Conservation (phyloP, 2,329 filamentous ascomycete genomes). For the Lachnellula hyalina region DNA sequence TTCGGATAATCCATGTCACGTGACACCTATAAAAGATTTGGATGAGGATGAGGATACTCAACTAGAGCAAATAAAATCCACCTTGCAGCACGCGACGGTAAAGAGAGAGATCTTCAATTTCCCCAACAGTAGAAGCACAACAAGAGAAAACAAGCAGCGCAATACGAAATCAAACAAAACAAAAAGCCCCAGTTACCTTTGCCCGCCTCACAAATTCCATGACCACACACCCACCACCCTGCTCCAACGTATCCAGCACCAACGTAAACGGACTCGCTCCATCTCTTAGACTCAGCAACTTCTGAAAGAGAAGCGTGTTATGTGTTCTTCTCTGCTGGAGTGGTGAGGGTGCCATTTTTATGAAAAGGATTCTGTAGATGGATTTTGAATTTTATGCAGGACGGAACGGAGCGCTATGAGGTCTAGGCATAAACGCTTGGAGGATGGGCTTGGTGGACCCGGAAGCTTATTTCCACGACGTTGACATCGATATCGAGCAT, state of each 20-base stretch:
- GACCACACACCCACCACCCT: conserved; percentile 65
- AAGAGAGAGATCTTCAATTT: background rate
- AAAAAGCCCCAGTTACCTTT: conserved; percentile 42
- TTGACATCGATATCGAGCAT: too few relatives aligned
- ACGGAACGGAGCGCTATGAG: background rate
- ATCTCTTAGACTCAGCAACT: conserved; percentile 72
- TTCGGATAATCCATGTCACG: too few relatives aligned
- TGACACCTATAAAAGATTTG: too few relatives aligned
- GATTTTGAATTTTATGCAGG: background rate
- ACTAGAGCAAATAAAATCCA: too few relatives aligned
- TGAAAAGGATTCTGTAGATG: background rate
- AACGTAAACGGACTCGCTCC: conserved; percentile 81
- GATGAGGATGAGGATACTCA: too few relatives aligned
- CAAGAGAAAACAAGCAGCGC: background rate
- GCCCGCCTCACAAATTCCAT: conserved; percentile 71
- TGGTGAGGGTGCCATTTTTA: conserved; percentile 49
- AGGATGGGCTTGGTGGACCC: too few relatives aligned
- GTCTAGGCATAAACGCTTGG: too few relatives aligned
- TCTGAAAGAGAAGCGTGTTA: conserved; percentile 77
- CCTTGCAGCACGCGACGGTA: too few relatives aligned
- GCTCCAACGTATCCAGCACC: conserved; percentile 78
- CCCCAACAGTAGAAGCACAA: background rate
- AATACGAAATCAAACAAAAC: background rate
- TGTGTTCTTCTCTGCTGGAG: conserved; percentile 71
- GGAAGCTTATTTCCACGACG: too few relatives aligned